Base-by-base conservation (phyloP, 768 basidiomycete species). In the Collybiopsis confluens region DNA sequence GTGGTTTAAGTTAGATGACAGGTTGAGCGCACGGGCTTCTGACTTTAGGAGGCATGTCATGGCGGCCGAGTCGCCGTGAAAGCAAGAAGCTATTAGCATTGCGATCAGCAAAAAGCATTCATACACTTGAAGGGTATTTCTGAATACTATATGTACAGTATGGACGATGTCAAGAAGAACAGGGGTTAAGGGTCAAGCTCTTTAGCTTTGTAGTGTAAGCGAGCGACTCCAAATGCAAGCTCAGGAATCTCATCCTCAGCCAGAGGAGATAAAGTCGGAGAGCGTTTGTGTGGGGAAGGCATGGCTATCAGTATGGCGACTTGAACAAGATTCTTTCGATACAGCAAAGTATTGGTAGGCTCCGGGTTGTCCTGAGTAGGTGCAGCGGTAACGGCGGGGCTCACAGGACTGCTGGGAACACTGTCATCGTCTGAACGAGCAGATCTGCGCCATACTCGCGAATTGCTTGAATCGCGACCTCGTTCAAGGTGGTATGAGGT, bases 281-380 rank as follows among this genome's bases (percentile, higher is more conserved):
- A 30, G 2, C 20, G 43, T 18, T 33, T 40, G 18, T 30, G 28
- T 3, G 43, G 52, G 6, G 52, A 53, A 24, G 52, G 52, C 52
- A 53, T 53, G 27, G 42, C 52, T 7, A 53, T 33, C 21, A 53
- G 52, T 24, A 53, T 43, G 16, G 52, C 28, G 13, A 53, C 42
- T 45, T 53, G 52, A 36, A 52, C 26, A n/a, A 42, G 10, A 41
- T 33, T 52, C 38, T 28, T 52, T 23, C 26, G 38, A 18, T 37
- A 3, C 8, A 13, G 8, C 3, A 33, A 15, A 13, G 28, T 20
- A 15, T 16, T 8, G 11, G 30, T 21, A 6, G 43, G 30, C 21
- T 53, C 18, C 36, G 30, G 23, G 28, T 45, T 53, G 44, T 43
- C 52, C 41, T 53, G 35, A 5, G 35, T 20, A 53, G 37, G 52